Evolutionary conservation across 2,329 filamentous ascomycete species (phyloP).

Genomic region (Thelonectria blattea): DNA sequence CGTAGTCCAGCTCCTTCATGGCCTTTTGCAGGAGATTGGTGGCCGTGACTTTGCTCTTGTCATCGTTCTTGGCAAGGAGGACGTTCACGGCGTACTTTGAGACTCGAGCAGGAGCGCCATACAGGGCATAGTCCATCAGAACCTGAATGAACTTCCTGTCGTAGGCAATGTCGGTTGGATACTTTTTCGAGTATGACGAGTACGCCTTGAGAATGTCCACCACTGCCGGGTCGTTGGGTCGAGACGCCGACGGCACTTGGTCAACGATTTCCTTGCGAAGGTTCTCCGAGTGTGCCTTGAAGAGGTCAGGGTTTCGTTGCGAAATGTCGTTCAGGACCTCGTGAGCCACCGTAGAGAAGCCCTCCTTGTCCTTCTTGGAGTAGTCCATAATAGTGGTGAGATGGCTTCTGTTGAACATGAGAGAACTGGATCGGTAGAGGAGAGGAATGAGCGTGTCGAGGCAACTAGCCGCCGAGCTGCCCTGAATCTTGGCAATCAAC

Average conservation of each 20-base stretch:
- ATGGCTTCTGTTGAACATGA: slow-evolving; percentile 95
- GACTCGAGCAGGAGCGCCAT: slow-evolving; percentile 79
- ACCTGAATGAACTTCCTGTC: slow-evolving; percentile 83
- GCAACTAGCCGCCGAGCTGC: slow-evolving; percentile 66
- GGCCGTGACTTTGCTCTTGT: slow-evolving; percentile 81
- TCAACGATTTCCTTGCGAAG: slow-evolving; percentile 86
- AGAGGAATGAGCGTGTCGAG: slow-evolving; percentile 83
- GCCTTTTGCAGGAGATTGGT: slow-evolving; percentile 81
- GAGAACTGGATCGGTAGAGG: slow-evolving; percentile 80
- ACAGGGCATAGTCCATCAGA: slow-evolving; percentile 81
- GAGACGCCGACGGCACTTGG: slow-evolving; percentile 74
- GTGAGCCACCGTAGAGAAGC: slow-evolving; percentile 79
- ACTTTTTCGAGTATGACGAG: slow-evolving; percentile 86
- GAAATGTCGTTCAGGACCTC: slow-evolving; percentile 93
- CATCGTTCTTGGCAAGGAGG: slow-evolving; percentile 74
- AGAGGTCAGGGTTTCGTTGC: slow-evolving; percentile 83
- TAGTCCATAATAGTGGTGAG: slow-evolving; percentile 88
- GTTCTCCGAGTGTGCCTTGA: slow-evolving; percentile 91
- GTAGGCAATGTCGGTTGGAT: slow-evolving; percentile 80
- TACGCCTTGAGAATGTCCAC: slow-evolving; percentile 94
- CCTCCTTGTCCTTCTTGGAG: slow-evolving; percentile 82
- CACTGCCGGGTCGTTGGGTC: slow-evolving; percentile 72
- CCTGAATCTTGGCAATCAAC: slow-evolving; percentile 79
- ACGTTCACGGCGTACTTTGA: slow-evolving; percentile 96
- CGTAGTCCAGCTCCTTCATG: slow-evolving; percentile 76